A percentile compares a stretch with the other conserved stretches of the same genome.
phyloP scores from a whole-genome alignment of 345 rosid species.

The Hibiscus syriacus region DNA sequence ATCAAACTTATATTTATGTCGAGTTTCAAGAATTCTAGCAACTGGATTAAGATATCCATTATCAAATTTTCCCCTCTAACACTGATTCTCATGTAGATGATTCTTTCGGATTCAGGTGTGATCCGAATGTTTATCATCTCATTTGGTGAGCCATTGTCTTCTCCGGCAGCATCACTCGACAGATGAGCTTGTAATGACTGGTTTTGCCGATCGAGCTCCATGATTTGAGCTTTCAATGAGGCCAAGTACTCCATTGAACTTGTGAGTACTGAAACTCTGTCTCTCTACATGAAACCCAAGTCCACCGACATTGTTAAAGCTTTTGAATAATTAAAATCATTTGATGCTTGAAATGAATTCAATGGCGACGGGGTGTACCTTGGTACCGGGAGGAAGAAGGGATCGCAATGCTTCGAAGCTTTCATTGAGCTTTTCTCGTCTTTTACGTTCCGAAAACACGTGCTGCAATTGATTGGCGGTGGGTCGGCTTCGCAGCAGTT shows the following conservation, averaged over 20 bases:
- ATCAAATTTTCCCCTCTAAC: slow-evolving; percentile 35
- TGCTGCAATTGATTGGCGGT: too few species aligned
- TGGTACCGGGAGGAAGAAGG: too few species aligned
- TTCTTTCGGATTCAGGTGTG: slow-evolving; percentile 22
- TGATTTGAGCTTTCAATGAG: too few species aligned
- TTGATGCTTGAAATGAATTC: not conserved
- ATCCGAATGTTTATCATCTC: slow-evolving; percentile 34
- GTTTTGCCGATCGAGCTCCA: too few species aligned
- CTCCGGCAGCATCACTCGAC: slow-evolving; percentile 16
- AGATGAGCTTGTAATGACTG: too few species aligned
- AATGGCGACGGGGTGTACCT: slow-evolving; percentile 42
- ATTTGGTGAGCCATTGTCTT: slow-evolving; percentile 1
- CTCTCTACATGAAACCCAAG: slow-evolving; percentile 17
- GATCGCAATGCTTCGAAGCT: too few species aligned
- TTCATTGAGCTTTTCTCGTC: too few species aligned
- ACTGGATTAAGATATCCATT: too few species aligned
- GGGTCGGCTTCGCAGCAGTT: too few species aligned
- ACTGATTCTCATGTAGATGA: slow-evolving; percentile 39
- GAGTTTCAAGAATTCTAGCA: too few species aligned
- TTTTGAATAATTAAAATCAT: not conserved
- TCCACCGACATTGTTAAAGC: not conserved
- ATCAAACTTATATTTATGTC: slow-evolving; percentile 45
- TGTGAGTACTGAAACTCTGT: slow-evolving; percentile 61
- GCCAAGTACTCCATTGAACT: too few species aligned
- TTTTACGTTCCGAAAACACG: too few species aligned